Conservation (phyloP, 202 grass and related monocot species). For the Eragrostis tef region DNA sequence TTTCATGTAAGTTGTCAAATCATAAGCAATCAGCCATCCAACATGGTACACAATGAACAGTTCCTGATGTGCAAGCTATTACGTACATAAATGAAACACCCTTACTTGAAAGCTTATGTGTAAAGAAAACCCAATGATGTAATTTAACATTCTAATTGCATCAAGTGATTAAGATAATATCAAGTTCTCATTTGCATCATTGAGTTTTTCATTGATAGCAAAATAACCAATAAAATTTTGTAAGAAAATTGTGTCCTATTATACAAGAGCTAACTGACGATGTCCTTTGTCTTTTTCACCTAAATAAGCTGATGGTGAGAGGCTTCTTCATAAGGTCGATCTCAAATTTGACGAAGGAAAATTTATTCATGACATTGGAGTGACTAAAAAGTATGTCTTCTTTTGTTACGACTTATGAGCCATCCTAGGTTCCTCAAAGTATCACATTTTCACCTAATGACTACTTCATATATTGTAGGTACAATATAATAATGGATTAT, state of each 20-base stretch:
- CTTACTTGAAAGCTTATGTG: not conserved
- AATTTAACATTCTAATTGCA: not conserved
- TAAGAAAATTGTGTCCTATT: not conserved
- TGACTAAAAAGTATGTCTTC: slow-evolving; percentile 27
- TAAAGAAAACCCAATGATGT: not conserved
- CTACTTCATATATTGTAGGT: slow-evolving; percentile 37
- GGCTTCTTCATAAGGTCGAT: slow-evolving; percentile 55
- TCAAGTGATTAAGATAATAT: not conserved
- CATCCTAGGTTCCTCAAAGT: not conserved
- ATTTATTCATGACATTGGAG: slow-evolving; percentile 50
- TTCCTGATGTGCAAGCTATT: not conserved
- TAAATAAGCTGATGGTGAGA: slow-evolving; percentile 48
- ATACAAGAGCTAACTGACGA: not conserved
- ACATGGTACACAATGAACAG: not conserved
- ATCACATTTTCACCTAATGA: not conserved
- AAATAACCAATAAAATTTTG: not conserved
- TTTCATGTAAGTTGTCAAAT: slow-evolving; percentile 50
- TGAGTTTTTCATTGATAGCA: slow-evolving; percentile 11
- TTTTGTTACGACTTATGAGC: not conserved
- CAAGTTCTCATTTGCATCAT: not conserved
- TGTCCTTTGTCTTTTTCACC: not conserved
- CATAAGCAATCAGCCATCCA: not conserved
- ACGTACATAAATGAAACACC: not conserved
- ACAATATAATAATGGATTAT: slow-evolving; percentile 58
- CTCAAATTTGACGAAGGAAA: slow-evolving; percentile 47